Evolutionary conservation across 164 flowering plant species (phyloP), one percentile per base, ranked within the genome.

Genomic region (Piper betle): DNA sequence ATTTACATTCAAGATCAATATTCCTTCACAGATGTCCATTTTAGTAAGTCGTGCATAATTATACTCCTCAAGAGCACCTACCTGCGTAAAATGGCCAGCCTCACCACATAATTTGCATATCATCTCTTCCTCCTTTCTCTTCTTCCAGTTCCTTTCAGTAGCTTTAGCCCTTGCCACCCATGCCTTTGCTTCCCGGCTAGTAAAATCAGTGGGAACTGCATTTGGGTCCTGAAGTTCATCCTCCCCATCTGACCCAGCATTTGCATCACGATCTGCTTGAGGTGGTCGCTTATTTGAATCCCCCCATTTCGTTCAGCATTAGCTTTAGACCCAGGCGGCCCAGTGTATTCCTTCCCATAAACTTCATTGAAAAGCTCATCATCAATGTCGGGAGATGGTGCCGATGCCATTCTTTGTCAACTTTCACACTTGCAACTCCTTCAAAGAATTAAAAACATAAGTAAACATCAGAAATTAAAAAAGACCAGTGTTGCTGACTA

Each of bases 91-190:
- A 62, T 94, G 99, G 59, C 97, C 96, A 3, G 96, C 78, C 67
- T 91, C 96, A 40, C 97, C 97, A 78, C 99, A 94, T 60, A 91
- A 71, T 82, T 94, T 94, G 77, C 99, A 94, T 50, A 94, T 91
- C 97, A 94, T 82, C 79, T 94, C 99, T 71, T 94, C 99, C 70
- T 94, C 99, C 68, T 88, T 94, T 66, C 93, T 81, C 69, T 94
- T 94, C 81, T 94, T 94, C 99, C 99, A 94, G 67, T 85, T 94
- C 69, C 96, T 81, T 80, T 94, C 99, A n/a, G 97, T 87, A 62
- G 99, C 99, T 74, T 91, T 94, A n/a, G 99, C 88, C 71, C 92
- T 94, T 56, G 97, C 99, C 67, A 88, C 96, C 99, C 99, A 94
- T 62, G 86, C 91, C 79, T 91, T 94, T 50, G 97, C 97, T 71